Evolutionary conservation across 192 early-diverging fungal species (phyloP), one percentile per base, ranked within the genome.

Genomic region (Phycomyces nitens): DNA sequence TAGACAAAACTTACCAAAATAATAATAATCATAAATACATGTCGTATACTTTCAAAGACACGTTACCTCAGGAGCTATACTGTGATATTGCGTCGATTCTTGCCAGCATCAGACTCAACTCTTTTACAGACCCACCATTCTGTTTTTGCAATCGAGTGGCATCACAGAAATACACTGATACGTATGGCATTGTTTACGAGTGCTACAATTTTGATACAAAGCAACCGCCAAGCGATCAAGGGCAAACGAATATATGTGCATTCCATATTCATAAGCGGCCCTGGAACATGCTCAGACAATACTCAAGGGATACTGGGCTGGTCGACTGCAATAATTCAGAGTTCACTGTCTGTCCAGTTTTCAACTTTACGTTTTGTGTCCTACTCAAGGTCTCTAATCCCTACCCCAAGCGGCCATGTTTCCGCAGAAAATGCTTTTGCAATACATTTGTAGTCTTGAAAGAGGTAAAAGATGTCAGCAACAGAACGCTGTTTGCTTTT

Each of bases 281-380:
- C 11, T 74, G 72, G 72, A 54, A 69, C 39, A 44, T 18, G 53
- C 47, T 69, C 21, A 34, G 58, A 6, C 21, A 52, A 10, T 10
- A 14, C 0, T 14, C n/a, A 10, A 10, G 55, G 1, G 12, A 58
- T 11, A 34, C 16, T 7, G 24, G 44, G 3, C 1, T 4, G 24
- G 22, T 67, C 7, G 27, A 63, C 43, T 27, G 23, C 10, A 3
- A 39, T 7, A 54, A 67, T 62, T 11, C 23, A 0, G 73, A 74
- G 52, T 24, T 74, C 1, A 39, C 4, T 21, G 50, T 59, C 42
- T 74, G 73, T 34, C 62, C 73, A 8, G 65, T 47, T 26, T 74
- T 74, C 56, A 74, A 74, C 34, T 70, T 62, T 26, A 74, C 73
- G 0, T 74, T 65, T 53, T 74, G 73, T 53, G 64, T 63, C 18